Percentiles rank a stretch among this genome's conserved stretches.
Conservation (phyloP, 768 basidiomycete species). For the Rossbeevera mucosa region DNA sequence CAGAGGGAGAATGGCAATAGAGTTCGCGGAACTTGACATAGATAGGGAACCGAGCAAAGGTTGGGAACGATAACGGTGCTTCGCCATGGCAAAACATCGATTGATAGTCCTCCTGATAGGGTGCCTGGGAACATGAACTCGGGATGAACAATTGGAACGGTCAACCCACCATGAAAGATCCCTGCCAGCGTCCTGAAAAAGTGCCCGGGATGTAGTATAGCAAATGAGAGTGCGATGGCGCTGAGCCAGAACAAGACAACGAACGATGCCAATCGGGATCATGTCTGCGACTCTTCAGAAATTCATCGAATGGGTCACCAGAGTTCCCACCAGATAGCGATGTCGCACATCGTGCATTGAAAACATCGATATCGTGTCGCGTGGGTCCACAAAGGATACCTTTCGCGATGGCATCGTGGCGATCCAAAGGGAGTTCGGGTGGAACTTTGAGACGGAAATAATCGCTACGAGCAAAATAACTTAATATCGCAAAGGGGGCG, state of each 20-base stretch:
- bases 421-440: conserved; percentile 36
- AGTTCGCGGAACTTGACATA: conserved; percentile 49
- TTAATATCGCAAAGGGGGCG: conserved; percentile 44
- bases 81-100: conserved; percentile 33
- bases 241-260: conserved; percentile 3
- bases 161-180: conserved; percentile 42
- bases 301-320: conserved; percentile 14
- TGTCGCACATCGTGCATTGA: conserved; percentile 40
- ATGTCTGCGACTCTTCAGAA: conserved; percentile 28
- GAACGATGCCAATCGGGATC: conserved; percentile 31
- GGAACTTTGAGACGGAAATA: conserved; percentile 34
- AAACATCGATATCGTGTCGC: conserved; percentile 43
- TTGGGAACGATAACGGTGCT: conserved; percentile 33
- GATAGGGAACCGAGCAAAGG: conserved; percentile 41
- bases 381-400: conserved; percentile 38
- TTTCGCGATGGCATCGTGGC: conserved; percentile 29
- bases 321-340: conserved; percentile 28
- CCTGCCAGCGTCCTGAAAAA: conserved; percentile 47
- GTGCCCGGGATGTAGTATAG: conserved; percentile 39
- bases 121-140: conserved; percentile 30
- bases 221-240: not conserved
- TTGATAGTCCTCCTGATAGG: conserved; percentile 36
- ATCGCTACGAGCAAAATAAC: conserved; percentile 44
- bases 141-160: not conserved
- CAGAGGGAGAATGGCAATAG: conserved; percentile 34